Evolutionary conservation across 495 filamentous ascomycete species (phyloP).

Genomic region (Trichoderma virens): DNA sequence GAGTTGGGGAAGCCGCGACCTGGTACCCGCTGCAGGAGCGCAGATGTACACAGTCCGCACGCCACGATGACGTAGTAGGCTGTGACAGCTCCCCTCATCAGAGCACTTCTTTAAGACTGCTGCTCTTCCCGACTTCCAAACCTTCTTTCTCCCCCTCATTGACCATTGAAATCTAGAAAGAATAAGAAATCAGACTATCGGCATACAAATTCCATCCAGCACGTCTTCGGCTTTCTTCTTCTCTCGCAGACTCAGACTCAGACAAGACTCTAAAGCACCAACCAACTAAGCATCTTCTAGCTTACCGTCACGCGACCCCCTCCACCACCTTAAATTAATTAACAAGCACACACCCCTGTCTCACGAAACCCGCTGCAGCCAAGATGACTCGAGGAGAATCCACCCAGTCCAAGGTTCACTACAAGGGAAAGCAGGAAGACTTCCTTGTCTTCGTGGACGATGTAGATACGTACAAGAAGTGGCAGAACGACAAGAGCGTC

Average conservation of each 20-base stretch:
- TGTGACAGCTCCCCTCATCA: not conserved
- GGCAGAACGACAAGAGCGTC: conserved; percentile 71
- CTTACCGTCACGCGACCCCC: not conserved
- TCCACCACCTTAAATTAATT: not conserved
- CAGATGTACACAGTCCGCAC: not conserved
- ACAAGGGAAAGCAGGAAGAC: conserved; percentile 78
- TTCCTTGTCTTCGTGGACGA: conserved; percentile 88
- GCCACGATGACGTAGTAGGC: conserved; percentile 6
- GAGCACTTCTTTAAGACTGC: not conserved
- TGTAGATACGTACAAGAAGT: conserved; percentile 60
- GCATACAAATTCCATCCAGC: not conserved
- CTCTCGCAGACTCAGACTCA: not conserved
- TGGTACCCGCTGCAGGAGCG: not conserved
- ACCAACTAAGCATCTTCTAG: not conserved
- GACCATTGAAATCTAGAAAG: not conserved
- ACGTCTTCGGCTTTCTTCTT: not conserved
- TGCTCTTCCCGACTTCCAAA: not conserved
- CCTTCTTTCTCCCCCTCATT: not conserved
- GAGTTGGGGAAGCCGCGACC: not conserved
- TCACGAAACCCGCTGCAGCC: conserved; percentile 16
- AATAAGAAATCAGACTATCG: not conserved
- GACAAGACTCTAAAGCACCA: not conserved
- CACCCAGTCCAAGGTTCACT: conserved; percentile 71
- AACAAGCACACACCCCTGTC: conserved; percentile 8
- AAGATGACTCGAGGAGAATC: conserved; percentile 77